A percentile compares a stretch with the other conserved stretches of the same genome.
Evolutionary conservation across 2,329 filamentous ascomycete species (phyloP).

Genomic region (Sarocladiaceae sp.): DNA sequence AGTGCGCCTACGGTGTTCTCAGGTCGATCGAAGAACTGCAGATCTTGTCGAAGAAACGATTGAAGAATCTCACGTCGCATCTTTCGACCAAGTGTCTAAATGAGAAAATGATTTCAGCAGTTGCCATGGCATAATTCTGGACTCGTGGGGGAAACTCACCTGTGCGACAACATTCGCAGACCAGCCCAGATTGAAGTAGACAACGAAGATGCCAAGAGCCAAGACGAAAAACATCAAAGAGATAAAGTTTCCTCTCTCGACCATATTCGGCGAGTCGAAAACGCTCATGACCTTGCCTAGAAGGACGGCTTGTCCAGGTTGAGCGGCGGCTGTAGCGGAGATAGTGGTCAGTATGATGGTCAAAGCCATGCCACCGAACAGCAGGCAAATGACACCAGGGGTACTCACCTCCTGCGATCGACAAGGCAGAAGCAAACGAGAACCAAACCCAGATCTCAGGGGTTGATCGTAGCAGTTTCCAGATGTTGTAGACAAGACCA

Average conservation of each 20-base stretch:
- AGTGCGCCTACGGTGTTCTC: constrained; percentile 36
- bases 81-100: no score
- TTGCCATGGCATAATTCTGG: no score
- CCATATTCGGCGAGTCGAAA: constrained; percentile 18
- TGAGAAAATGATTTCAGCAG: no score
- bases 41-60: constrained; percentile 33
- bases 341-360: no score
- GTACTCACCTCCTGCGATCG: no score
- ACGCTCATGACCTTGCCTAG: constrained; percentile 24
- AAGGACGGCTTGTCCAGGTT: constrained; percentile 26
- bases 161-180: constrained; percentile 16
- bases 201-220: constrained; percentile 16
- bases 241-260: constrained; percentile 33
- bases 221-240: constrained; percentile 25
- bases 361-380: not conserved
- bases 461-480: no score
- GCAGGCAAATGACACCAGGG: no score
- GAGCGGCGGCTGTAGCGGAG: constrained; percentile 19
- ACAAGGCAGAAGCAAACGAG: no score
- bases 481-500: no score
- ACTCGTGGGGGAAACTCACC: no score
- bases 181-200: constrained; percentile 18
- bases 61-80: constrained; percentile 14
- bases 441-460: no score
- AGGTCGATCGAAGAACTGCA: constrained; percentile 36